Conservation (phyloP, 1,284 basidiomycete species). For the Irpex sp. region DNA sequence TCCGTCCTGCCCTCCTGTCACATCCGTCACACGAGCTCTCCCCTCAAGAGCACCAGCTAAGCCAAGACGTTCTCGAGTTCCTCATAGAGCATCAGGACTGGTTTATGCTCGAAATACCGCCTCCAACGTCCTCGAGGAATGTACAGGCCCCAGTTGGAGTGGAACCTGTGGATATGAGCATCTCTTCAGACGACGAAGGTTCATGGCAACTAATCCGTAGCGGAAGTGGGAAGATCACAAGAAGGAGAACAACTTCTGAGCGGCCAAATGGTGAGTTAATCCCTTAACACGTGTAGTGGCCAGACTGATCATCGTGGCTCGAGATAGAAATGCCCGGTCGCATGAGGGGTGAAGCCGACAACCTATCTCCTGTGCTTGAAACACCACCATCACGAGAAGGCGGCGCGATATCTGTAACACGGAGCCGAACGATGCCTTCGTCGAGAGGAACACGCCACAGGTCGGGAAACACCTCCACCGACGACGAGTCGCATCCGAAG, state of each 20-base stretch:
- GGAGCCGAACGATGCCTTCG: conserved; percentile 62
- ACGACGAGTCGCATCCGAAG: conserved; percentile 37
- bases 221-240: conserved; percentile 37
- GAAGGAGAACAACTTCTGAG: conserved; percentile 56
- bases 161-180: conserved; percentile 36
- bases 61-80: conserved; percentile 91
- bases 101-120: conserved; percentile 81
- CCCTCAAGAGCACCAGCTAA: conserved; percentile 81
- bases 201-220: not conserved
- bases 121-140: conserved; percentile 38
- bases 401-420: conserved; percentile 39
- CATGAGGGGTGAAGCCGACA: conserved; percentile 20
- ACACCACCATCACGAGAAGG: conserved; percentile 28
- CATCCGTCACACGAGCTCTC: conserved; percentile 83
- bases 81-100: conserved; percentile 87
- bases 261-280: conserved; percentile 39
- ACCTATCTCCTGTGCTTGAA: conserved; percentile 42
- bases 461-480: conserved; percentile 15
- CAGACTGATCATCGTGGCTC: conserved; percentile 3
- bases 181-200: conserved; percentile 45
- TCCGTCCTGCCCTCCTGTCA: conserved; percentile 89
- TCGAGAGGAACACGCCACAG: conserved; percentile 15
- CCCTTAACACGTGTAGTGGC: conserved; percentile 1
- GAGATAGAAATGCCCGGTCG: conserved; percentile 15
- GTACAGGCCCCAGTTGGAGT: conserved; percentile 21